Conservation (phyloP, 1,284 basidiomycete genomes). For the Ustilago bromivora region DNA sequence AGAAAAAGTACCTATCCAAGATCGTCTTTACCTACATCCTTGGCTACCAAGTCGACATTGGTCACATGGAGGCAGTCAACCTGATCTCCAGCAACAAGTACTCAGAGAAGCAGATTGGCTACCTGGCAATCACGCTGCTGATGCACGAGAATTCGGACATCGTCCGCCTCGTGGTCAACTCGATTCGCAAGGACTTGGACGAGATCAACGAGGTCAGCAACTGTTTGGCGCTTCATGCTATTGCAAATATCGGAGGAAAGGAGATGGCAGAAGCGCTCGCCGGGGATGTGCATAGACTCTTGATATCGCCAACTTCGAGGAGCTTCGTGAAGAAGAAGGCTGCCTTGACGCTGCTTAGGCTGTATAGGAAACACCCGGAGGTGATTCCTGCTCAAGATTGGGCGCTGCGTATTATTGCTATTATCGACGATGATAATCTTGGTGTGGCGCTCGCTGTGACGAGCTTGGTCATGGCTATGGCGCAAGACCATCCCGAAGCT, state of each 20-base stretch:
- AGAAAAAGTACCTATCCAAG: slow-evolving; percentile 92
- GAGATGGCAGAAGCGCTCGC: slow-evolving; percentile 97
- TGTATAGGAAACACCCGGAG: slow-evolving; percentile 95
- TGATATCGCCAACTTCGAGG: slow-evolving; percentile 95
- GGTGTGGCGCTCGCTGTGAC: slow-evolving; percentile 92
- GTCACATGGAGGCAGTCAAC: slow-evolving; percentile 99
- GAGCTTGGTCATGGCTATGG: slow-evolving; percentile 91
- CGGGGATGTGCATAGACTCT: slow-evolving; percentile 90
- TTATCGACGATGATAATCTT: slow-evolving; percentile 93
- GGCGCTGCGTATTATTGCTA: slow-evolving; percentile 91
- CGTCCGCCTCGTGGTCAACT: slow-evolving; percentile 93
- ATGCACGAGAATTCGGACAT: slow-evolving; percentile 99
- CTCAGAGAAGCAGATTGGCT: slow-evolving; percentile 99
- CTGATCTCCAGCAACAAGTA: slow-evolving; percentile 95
- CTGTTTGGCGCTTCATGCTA: slow-evolving; percentile 95
- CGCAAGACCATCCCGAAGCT: slow-evolving; percentile 90
- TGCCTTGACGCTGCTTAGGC: slow-evolving; percentile 87
- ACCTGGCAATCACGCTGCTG: slow-evolving; percentile 93
- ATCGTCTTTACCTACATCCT: slow-evolving; percentile 99
- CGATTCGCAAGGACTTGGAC: slow-evolving; percentile 95
- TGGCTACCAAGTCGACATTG: slow-evolving; percentile 98
- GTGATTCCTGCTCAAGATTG: slow-evolving; percentile 93
- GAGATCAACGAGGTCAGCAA: slow-evolving; percentile 95
- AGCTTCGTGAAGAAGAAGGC: slow-evolving; percentile 99
- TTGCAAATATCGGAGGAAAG: slow-evolving; percentile 95